Base-by-base conservation (phyloP, 805 yeast genomes). In the Candida succiphila region DNA sequence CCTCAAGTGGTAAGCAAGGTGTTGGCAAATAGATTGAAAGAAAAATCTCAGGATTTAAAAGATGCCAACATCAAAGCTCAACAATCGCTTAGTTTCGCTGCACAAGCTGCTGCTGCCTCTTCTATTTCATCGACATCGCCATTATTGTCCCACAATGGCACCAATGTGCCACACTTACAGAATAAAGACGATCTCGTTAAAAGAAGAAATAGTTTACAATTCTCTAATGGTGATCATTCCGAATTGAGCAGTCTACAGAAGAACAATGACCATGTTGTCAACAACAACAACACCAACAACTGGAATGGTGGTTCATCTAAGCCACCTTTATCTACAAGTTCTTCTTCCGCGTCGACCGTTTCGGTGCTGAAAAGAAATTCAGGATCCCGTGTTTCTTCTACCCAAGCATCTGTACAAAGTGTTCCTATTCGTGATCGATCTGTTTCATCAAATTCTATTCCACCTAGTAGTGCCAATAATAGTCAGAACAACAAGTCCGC, bases 1-100 rank as follows among this genome's bases (percentile, higher is more conserved):
- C 59, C 52, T 7, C 52, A 49, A 14, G 38, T 53, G 27, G 51
- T 57, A 58, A 54, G 48, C 38, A 57, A 55, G 35, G 58, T 56
- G 3, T 40, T 57, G 3, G 44, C 51, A 3, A 53, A 58, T 32
- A 43, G 56, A 31, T 39, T 56, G 13, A 45, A 49, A 10, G 56
- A 49, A 31, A 56, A 56, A 30, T 52, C 48, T 32, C 43, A 42
- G 24, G 51, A 48, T 23, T 38, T 53, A 4, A 49, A 44, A 24
- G 45, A 43, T n/a, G 44, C 42, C 19, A 36, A 47, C n/a, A 31
- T 39, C 2, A 42, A 41, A 16, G 34, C 39, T 1, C 44, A 38
- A 19, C 36, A 37, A 4, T 32, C 40, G 16, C 24, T 37, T 10
- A 36, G 27, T 20, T 42, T 48, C 9, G 54, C 52, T 4, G 31